Evolutionary conservation across 805 yeast species (phyloP), one percentile per base, ranked within the genome.

Genomic region (Candida adriatica): DNA sequence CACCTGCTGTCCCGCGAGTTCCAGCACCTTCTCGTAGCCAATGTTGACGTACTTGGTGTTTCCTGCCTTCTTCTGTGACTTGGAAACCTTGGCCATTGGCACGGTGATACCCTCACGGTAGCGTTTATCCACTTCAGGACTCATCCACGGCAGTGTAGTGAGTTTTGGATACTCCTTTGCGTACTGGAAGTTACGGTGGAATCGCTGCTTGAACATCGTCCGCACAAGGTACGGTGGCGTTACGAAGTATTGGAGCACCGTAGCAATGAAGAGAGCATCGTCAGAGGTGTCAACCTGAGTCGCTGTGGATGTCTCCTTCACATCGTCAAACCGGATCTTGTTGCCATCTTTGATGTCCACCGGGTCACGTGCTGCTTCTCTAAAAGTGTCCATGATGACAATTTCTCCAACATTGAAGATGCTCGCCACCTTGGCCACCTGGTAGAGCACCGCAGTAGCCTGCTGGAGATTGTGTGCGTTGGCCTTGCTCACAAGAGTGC

Each of bases 201-300:
- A 49, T 43, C 64, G 58, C 16, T 65, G 59, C 39, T 68, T 64
- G 60, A 86, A 84, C 5, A 79, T 66, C 2, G 77, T 57, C 38
- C 78, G 77, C 13, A 77, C 70, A 26, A 87, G 62, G 49, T 87
- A 84, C 29, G 85, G 81, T 2, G 96, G 95, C 0, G 95, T 86
- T 11, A 86, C 75, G 48, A 84, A 84, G 51, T 62, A 86, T 51
- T 85, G 94, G 35, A 87, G 59, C 24, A 87, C 61, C 1, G 78
- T 63, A 2, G 90, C 87, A 33, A 85, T 66, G 6, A 77, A 48
- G 50, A 77, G 55, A 0, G 78, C 59, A 22, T 64, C 62, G 36
- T 62, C 30, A 55, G 47, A 30, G 46, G 43, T 39, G 38, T 35
- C 41, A 4, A 44, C 35, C 13, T 38, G 39, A 13, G 26, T 35